Conservation (phyloP, 169 alveolate genomes). For the Eimeria falciformis region DNA sequence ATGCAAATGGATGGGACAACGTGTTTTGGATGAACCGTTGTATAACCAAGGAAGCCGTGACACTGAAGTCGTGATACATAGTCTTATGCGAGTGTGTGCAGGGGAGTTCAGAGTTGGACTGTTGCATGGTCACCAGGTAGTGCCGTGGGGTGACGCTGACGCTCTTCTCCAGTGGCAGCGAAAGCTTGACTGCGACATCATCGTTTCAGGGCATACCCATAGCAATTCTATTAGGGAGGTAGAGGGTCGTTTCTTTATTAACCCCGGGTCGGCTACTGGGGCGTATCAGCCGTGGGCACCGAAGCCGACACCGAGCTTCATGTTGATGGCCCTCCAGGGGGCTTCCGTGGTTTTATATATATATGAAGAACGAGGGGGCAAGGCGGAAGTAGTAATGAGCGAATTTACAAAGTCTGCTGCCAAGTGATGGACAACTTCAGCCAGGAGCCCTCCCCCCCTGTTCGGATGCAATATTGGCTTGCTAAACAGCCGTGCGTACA, state of each 20-base stretch:
- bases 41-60: too few relatives aligned
- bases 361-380: constrained; percentile 86
- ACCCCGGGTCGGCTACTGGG: constrained; percentile 96
- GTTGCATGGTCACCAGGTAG: constrained; percentile 95
- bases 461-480: background rate
- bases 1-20: too few relatives aligned
- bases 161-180: constrained; percentile 90
- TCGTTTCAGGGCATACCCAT: constrained; percentile 94
- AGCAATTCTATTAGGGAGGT: constrained; percentile 84
- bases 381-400: constrained; percentile 86
- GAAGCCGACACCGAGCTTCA: constrained; percentile 83
- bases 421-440: background rate
- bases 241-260: constrained; percentile 93
- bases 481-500: background rate
- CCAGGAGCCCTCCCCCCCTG: background rate
- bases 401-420: constrained; percentile 80
- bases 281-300: constrained; percentile 86
- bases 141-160: constrained; percentile 96
- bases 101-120: constrained; percentile 95
- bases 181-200: constrained; percentile 92
- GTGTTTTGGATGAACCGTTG: too few relatives aligned
- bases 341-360: constrained; percentile 84
- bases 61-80: too few relatives aligned
- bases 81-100: constrained; percentile 10
- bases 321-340: constrained; percentile 87